Evolutionary conservation across 2,329 filamentous ascomycete genomes (phyloP), one percentile per base, ranked within the genome.

Genomic region (Phaeophleospora eucalypticola): DNA sequence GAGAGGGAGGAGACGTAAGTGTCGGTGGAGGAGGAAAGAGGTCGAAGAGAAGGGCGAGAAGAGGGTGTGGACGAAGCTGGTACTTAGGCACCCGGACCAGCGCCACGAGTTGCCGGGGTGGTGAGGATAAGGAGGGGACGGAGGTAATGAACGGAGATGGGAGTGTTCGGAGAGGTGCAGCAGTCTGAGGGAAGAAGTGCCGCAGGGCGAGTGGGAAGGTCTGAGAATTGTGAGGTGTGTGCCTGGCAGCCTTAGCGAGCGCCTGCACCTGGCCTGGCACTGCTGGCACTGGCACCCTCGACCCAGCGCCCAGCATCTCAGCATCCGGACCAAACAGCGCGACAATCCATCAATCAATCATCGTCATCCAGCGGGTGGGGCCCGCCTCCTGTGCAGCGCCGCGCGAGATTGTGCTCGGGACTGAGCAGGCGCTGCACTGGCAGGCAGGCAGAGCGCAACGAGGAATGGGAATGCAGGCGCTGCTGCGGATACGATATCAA

Each of bases 61-160:
- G 48, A 9, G 41, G 54, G 51, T 49, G 53, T 49, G 51, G 45
- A 45, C 41, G 48, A 44, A 21, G 34, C 40, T 29, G 51, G 51
- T 52, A 52, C 49, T 51, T 56, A 51, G 48, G 38, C 45, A 44
- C 38, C 27, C 51, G 27, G 41, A 36, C 33, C 36, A 27, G 42
- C 45, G 48, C 45, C 52, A 49, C 43, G 48, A 46, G 45, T 46
- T n/a, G n/a, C 44, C 43, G 46, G 42, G 39, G 47, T 32, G 45
- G 24, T 7, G 7, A 6, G 12, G 24, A 29, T 6, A 29, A 29
- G 24, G 24, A 12, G n/a, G n/a, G n/a, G n/a, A n/a, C n/a, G n/a
- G n/a, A n/a, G n/a, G n/a, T n/a, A n/a, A n/a, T n/a, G n/a, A n/a
- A n/a, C n/a, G n/a, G n/a, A n/a, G n/a, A n/a, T n/a, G n/a, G n/a